phyloP scores from a whole-genome alignment of 331 rosid species.

The Quercus phellos region DNA sequence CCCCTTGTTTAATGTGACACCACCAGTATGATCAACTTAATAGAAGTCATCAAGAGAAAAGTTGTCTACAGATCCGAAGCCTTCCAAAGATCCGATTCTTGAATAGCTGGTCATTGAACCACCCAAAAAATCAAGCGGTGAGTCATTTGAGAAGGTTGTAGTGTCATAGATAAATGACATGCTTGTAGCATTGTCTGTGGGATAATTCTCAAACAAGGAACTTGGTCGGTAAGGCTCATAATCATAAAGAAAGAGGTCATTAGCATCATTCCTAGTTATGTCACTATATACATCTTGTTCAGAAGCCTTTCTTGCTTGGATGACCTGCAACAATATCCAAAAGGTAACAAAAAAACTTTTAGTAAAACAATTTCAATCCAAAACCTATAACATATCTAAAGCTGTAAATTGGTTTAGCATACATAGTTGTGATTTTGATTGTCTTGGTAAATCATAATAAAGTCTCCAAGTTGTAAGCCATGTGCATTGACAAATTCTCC shows the following conservation, averaged over 20 bases:
- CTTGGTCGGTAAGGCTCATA: constrained; percentile 38
- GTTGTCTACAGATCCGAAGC: constrained; percentile 76
- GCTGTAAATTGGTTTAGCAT: constrained; percentile 7
- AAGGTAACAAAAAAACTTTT: not conserved
- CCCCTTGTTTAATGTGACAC: not conserved
- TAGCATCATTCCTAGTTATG: constrained; percentile 6
- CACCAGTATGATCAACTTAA: not conserved
- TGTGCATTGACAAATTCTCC: constrained; percentile 81
- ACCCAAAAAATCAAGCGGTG: constrained; percentile 72
- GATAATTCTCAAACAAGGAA: constrained; percentile 29
- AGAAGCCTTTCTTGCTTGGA: constrained; percentile 63
- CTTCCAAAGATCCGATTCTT: constrained; percentile 51
- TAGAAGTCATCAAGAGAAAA: constrained; percentile 85
- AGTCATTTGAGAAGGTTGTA: constrained; percentile 56
- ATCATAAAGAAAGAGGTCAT: constrained; percentile 35
- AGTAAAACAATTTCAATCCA: not conserved
- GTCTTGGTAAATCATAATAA: constrained; percentile 66
- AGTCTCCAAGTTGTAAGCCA: constrained; percentile 69
- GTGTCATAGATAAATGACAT: constrained; percentile 82
- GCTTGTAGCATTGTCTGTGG: constrained; percentile 35
- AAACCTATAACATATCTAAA: not conserved
- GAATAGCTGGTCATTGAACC: constrained; percentile 71
- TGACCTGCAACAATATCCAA: constrained; percentile 42
- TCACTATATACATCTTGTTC: constrained; percentile 40
- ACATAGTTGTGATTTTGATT: constrained; percentile 59